Percentiles rank a stretch among this genome's conserved stretches.
Evolutionary conservation across 768 basidiomycete genomes (phyloP).

Genomic region (Kwoniella sp.): DNA sequence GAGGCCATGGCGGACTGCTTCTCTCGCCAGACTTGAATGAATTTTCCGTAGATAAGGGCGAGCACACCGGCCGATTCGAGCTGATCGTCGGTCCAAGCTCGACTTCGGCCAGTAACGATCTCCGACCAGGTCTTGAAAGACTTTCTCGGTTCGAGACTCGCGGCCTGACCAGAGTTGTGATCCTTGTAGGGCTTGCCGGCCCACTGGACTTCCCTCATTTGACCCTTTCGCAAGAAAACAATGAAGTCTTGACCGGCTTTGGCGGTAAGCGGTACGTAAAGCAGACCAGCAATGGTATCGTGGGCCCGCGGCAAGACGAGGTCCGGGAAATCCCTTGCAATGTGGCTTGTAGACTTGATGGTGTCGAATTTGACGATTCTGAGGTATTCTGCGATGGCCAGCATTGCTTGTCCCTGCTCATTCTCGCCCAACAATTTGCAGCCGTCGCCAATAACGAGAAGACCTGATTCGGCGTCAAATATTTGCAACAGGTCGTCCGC

Average conservation of each 20-base stretch:
- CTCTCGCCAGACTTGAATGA: constrained; percentile 81
- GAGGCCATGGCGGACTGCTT: constrained; percentile 69
- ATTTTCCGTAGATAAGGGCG: constrained; percentile 70
- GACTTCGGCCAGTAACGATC: constrained; percentile 62
- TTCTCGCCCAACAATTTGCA: constrained; percentile 57
- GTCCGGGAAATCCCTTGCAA: constrained; percentile 68
- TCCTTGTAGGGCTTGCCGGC: constrained; percentile 68
- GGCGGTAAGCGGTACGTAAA: constrained; percentile 69
- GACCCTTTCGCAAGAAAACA: constrained; percentile 71
- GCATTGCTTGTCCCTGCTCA: constrained; percentile 65
- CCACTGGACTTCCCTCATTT: constrained; percentile 66
- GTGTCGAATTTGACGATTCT: constrained; percentile 66
- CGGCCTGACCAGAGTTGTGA: constrained; percentile 48
- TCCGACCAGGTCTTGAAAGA: constrained; percentile 79
- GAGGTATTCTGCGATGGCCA: constrained; percentile 75
- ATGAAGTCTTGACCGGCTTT: constrained; percentile 71
- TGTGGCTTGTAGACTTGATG: constrained; percentile 67
- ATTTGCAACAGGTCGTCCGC: constrained; percentile 71
- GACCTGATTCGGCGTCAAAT: constrained; percentile 63
- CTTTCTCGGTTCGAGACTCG: constrained; percentile 65
- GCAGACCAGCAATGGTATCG: constrained; percentile 66
- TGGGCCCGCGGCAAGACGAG: constrained; percentile 57
- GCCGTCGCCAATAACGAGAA: constrained; percentile 57
- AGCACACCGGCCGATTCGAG: constrained; percentile 75
- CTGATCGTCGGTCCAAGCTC: constrained; percentile 76